Percentiles rank a stretch among this genome's conserved stretches.
These are phyloP conservation scores for Wickerhamomyces sp. DNA, from an alignment of 1,139 yeast species.

Conservation along the genomic window DNA sequence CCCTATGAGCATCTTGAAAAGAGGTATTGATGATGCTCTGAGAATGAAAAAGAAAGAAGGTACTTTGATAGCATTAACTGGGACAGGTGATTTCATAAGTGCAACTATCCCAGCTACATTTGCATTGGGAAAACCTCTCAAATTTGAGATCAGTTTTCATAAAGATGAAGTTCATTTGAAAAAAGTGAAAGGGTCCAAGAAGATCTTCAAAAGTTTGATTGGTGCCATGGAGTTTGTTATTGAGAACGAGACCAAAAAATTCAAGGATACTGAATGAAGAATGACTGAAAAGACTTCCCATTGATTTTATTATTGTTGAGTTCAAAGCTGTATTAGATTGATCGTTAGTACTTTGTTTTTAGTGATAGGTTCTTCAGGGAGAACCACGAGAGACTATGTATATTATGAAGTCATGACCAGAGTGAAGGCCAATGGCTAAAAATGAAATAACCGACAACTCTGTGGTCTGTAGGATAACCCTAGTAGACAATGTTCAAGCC, in stretches of 20 bases:
- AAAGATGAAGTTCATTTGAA: constrained; percentile 36
- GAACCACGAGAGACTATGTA: too few species aligned
- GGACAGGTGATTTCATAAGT: constrained; percentile 38
- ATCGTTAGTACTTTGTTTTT: too few species aligned
- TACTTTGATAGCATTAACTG: constrained; percentile 35
- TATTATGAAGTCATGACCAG: too few species aligned
- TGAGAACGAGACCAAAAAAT: constrained; percentile 27
- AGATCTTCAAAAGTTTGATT: constrained; percentile 47
- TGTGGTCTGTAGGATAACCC: too few species aligned
- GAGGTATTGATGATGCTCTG: constrained; percentile 28
- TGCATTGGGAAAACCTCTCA: constrained; percentile 44
- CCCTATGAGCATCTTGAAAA: constrained; percentile 19
- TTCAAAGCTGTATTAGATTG: too few species aligned
- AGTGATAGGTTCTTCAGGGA: too few species aligned
- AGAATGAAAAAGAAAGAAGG: constrained; percentile 50
- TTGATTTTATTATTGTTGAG: too few species aligned
- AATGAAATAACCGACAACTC: too few species aligned
- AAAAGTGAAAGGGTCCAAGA: constrained; percentile 51
- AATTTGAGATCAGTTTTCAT: constrained; percentile 42
- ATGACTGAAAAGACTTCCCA: too few species aligned
- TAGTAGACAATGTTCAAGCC: too few species aligned
- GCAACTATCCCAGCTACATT: constrained; percentile 46
- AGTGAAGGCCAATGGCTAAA: too few species aligned
- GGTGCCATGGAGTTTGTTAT: constrained; percentile 37
- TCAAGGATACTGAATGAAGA: background rate